Evolutionary conservation across 169 alveolate genomes (phyloP).

Genomic region (Plasmodium fragile): DNA sequence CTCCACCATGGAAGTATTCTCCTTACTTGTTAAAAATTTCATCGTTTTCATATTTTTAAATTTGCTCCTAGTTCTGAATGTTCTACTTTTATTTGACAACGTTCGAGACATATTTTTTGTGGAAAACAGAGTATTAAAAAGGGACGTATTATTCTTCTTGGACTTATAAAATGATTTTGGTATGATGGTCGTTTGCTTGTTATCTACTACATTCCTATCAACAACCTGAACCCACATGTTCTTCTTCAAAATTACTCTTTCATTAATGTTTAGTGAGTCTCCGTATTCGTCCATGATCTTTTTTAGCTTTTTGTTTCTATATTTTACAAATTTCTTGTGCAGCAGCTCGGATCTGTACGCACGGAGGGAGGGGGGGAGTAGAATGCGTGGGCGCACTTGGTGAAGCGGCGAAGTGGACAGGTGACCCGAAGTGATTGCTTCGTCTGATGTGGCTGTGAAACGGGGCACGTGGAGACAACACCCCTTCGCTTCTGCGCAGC

Average conservation of each 20-base stretch:
- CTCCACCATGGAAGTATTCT: background rate
- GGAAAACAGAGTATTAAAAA: slow-evolving; percentile 45
- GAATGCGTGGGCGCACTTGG: background rate
- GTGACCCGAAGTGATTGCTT: background rate
- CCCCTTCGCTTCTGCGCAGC: background rate
- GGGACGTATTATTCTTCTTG: slow-evolving; percentile 56
- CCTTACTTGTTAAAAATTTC: slow-evolving; percentile 74
- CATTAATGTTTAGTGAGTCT: slow-evolving; percentile 61
- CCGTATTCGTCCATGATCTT: slow-evolving; percentile 72
- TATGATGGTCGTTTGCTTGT: slow-evolving; percentile 68
- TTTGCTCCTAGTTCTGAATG: slow-evolving; percentile 53
- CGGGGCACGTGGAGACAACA: background rate
- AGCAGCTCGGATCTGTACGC: slow-evolving; percentile 41
- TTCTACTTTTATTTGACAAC: slow-evolving; percentile 72
- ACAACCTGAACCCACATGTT: slow-evolving; percentile 76
- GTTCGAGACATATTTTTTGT: slow-evolving; percentile 68
- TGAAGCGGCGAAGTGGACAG: background rate
- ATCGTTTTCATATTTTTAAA: slow-evolving; percentile 63
- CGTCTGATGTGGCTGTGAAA: background rate
- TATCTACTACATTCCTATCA: slow-evolving; percentile 50
- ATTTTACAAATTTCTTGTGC: slow-evolving; percentile 54
- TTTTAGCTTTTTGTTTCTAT: slow-evolving; percentile 65
- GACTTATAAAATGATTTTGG: slow-evolving; percentile 74
- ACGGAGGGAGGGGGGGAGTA: background rate
- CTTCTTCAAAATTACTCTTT: slow-evolving; percentile 61